A percentile compares a stretch with the other conserved stretches of the same genome.
Evolutionary conservation across 2,329 filamentous ascomycete species (phyloP).

Genomic region (Neopestalotiopsis rosae): DNA sequence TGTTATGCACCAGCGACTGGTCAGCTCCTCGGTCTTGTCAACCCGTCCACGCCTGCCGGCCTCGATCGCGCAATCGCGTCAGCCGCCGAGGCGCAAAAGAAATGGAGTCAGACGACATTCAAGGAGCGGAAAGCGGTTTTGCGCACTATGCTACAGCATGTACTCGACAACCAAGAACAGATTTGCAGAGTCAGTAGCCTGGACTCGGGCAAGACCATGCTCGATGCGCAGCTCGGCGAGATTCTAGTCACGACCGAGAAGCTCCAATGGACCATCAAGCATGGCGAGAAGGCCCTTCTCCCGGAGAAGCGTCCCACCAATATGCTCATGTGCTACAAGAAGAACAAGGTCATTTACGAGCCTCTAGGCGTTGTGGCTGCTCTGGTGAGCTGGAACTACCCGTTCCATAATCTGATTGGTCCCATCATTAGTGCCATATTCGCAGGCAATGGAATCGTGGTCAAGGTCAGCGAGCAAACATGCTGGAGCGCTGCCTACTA

Average conservation of each 20-base stretch:
- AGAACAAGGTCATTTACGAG: slow-evolving; percentile 88
- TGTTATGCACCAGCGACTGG: slow-evolving; percentile 93
- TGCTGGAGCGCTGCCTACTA: slow-evolving; percentile 93
- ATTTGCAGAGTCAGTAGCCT: slow-evolving; percentile 87
- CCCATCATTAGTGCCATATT: slow-evolving; percentile 92
- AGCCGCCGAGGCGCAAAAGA: slow-evolving; percentile 74
- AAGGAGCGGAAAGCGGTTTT: slow-evolving; percentile 79
- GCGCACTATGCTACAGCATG: slow-evolving; percentile 77
- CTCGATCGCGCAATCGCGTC: slow-evolving; percentile 81
- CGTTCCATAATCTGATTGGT: slow-evolving; percentile 93
- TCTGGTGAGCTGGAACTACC: slow-evolving; percentile 96
- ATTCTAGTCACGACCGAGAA: slow-evolving; percentile 94
- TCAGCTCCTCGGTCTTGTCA: slow-evolving; percentile 77
- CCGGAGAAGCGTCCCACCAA: slow-evolving; percentile 82
- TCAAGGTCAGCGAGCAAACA: slow-evolving; percentile 95
- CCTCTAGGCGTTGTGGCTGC: slow-evolving; percentile 92
- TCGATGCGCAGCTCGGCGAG: slow-evolving; percentile 93
- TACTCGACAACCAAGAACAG: slow-evolving; percentile 86
- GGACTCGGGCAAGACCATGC: slow-evolving; percentile 94
- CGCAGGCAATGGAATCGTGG: slow-evolving; percentile 86
- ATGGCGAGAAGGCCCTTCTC: slow-evolving; percentile 82
- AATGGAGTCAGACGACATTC: slow-evolving; percentile 82
- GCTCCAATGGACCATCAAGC: slow-evolving; percentile 89
- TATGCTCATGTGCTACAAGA: slow-evolving; percentile 94
- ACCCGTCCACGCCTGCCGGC: slow-evolving; percentile 75